Conservation (phyloP, 108 stramenopile species). For the Pseudonitzschia multiseries region DNA sequence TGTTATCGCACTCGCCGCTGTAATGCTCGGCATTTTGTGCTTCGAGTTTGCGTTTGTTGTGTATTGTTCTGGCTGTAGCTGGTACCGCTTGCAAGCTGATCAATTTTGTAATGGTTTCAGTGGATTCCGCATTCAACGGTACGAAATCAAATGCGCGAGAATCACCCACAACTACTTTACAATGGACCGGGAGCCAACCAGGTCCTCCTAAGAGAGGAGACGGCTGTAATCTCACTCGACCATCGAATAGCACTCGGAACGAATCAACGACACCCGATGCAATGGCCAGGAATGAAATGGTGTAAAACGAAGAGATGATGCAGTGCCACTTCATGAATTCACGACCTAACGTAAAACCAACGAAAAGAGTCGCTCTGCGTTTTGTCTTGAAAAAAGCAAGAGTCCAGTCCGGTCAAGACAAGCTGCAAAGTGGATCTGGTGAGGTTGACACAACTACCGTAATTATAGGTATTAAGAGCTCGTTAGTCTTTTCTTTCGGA, state of each 20-base stretch:
- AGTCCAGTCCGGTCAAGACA: too few species aligned
- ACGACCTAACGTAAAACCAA: background rate
- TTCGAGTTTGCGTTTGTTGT: background rate
- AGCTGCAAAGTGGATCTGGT: too few species aligned
- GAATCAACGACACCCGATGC: background rate
- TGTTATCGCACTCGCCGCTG: background rate
- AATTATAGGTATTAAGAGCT: too few species aligned
- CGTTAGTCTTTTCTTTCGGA: too few species aligned
- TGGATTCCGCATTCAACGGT: conserved; percentile 28
- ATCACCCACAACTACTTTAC: conserved; percentile 28
- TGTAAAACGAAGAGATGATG: background rate
- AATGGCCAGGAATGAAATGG: background rate
- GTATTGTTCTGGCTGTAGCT: conserved; percentile 18
- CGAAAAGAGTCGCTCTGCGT: background rate
- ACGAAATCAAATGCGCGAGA: conserved; percentile 28
- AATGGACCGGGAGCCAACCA: conserved; percentile 39
- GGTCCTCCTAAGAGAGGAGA: conserved; percentile 40
- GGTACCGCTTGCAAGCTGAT: conserved; percentile 33
- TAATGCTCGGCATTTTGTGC: background rate
- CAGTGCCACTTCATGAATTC: background rate
- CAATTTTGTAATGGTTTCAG: conserved; percentile 19
- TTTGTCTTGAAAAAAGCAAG: too few species aligned
- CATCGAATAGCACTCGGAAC: background rate
- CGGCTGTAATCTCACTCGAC: conserved; percentile 11
- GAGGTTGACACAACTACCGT: too few species aligned